Conservation (phyloP, 2,329 filamentous ascomycete species). For the Anthostomella pinea region DNA sequence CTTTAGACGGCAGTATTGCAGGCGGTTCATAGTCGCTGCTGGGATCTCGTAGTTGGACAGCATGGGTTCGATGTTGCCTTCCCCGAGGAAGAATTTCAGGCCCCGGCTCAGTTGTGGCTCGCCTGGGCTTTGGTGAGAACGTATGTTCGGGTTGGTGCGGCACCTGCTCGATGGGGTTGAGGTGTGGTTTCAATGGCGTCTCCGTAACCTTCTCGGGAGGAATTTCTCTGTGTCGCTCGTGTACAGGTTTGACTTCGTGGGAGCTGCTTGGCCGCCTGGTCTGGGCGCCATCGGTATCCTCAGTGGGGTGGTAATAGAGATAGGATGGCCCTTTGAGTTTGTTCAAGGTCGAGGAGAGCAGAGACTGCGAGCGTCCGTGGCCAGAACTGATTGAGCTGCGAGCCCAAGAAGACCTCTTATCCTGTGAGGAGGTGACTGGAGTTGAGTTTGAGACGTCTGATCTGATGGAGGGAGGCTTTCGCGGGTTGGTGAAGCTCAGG, state of each 20-base stretch:
- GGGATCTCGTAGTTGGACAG: constrained; percentile 13
- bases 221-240: background rate
- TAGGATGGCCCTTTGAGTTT: constrained; percentile 33
- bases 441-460: constrained; percentile 27
- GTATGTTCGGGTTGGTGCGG: constrained; percentile 20
- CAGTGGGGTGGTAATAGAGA: constrained; percentile 26
- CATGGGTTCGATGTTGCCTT: constrained; percentile 13
- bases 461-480: constrained; percentile 26
- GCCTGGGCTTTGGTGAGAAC: constrained; percentile 19
- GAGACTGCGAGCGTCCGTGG: constrained; percentile 30
- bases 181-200: constrained; percentile 4
- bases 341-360: constrained; percentile 29
- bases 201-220: constrained; percentile 6
- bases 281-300: constrained; percentile 10
- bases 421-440: constrained; percentile 29
- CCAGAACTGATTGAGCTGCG: constrained; percentile 22
- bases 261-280: constrained; percentile 17
- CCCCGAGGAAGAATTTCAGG: constrained; percentile 19
- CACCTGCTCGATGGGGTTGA: constrained; percentile 6
- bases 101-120: constrained; percentile 18
- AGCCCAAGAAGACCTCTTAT: constrained; percentile 20
- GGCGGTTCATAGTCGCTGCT: constrained; percentile 10
- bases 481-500: constrained; percentile 18
- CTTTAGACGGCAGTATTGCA: constrained; percentile 14
- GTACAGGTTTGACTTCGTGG: constrained; percentile 10